Percentiles rank a stretch among this genome's conserved stretches.
These are phyloP conservation scores for Termitomyces sp. DNA, from an alignment of 768 basidiomycete species.

Conservation along the genomic window DNA sequence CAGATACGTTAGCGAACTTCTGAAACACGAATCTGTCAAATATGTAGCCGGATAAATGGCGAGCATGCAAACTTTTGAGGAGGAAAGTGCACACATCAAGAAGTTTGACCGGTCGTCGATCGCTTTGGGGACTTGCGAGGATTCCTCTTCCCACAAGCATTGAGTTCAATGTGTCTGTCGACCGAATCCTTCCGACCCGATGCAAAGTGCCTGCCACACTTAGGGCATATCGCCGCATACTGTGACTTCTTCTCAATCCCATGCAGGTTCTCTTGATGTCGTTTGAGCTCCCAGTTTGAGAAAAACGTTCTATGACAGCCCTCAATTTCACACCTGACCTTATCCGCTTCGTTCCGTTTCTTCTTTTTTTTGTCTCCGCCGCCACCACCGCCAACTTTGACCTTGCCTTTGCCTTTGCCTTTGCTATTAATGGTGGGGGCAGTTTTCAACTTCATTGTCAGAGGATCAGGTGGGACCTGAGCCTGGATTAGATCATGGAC, in stretches of 20 bases:
- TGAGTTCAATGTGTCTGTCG: not conserved
- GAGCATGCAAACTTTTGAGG: not conserved
- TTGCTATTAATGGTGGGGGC: not conserved
- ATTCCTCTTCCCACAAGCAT: conserved; percentile 5
- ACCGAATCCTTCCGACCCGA: conserved; percentile 4
- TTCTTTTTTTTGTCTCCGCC: not conserved
- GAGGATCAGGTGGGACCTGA: not conserved
- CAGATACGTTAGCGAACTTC: not conserved
- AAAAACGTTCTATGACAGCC: conserved; percentile 4
- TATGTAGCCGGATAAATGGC: not conserved
- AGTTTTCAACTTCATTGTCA: not conserved
- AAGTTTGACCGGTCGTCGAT: not conserved
- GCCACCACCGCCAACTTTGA: not conserved
- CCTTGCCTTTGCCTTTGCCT: conserved; percentile 1
- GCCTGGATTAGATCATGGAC: not conserved
- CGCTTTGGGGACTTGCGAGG: conserved; percentile 4
- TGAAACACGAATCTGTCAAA: not conserved
- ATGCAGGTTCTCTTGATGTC: conserved; percentile 3
- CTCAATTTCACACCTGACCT: not conserved
- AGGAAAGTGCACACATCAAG: not conserved
- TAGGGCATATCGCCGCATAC: not conserved
- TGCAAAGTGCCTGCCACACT: conserved; percentile 1
- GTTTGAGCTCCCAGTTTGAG: conserved; percentile 7
- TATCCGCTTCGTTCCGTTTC: not conserved
- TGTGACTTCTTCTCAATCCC: not conserved